These are phyloP conservation scores for Achaetomiella virescens DNA, from an alignment of 495 filamentous ascomycete genomes.

Conservation along the genomic window DNA sequence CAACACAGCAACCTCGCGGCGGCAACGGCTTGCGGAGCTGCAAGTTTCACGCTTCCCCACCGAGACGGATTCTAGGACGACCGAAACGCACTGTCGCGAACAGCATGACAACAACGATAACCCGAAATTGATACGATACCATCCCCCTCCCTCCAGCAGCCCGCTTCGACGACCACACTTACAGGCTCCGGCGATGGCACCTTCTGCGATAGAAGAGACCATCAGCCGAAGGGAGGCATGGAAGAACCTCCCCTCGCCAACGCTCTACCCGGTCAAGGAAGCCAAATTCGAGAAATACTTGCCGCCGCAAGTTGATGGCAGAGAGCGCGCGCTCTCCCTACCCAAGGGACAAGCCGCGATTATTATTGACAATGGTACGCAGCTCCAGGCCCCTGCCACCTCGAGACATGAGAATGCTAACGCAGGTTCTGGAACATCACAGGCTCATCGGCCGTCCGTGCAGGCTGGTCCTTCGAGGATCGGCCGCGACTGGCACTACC, in stretches of 20 bases:
- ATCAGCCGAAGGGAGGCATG: slow-evolving; percentile 29
- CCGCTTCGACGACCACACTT: neutral
- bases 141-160: neutral
- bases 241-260: slow-evolving; percentile 40
- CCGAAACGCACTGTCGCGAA: neutral
- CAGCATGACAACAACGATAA: slow-evolving; percentile 8
- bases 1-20: neutral
- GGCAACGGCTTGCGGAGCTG: neutral
- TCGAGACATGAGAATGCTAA: slow-evolving; percentile 3
- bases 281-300: slow-evolving; percentile 71
- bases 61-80: neutral
- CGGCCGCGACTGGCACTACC: slow-evolving; percentile 71
- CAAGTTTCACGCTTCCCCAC: neutral
- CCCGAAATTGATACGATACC: neutral
- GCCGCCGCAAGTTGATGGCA: slow-evolving; percentile 60
- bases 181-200: slow-evolving; percentile 32
- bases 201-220: slow-evolving; percentile 36
- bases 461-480: slow-evolving; percentile 89
- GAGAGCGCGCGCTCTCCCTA: slow-evolving; percentile 50
- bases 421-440: neutral
- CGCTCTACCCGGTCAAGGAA: slow-evolving; percentile 55
- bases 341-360: slow-evolving; percentile 57
- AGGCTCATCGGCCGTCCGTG: slow-evolving; percentile 85
- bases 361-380: slow-evolving; percentile 93
- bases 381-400: neutral